These are phyloP conservation scores for Mucor irregularis DNA, from an alignment of 371 early-diverging fungal genomes.

Conservation along the genomic window DNA sequence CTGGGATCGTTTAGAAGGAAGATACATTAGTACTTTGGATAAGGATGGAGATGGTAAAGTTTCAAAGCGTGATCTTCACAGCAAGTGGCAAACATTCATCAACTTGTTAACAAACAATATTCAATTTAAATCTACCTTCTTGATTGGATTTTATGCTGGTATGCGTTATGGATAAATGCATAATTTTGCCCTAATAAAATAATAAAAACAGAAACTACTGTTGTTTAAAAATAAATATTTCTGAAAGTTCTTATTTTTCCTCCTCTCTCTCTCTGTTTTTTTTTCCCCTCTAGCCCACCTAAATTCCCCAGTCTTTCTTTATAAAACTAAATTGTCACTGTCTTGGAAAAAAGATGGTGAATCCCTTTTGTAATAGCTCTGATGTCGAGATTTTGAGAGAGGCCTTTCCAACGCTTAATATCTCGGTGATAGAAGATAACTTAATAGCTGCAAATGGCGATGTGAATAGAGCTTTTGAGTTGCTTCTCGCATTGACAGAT, in stretches of 20 bases:
- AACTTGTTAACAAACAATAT: slow-evolving; percentile 57
- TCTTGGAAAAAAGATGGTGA: not conserved
- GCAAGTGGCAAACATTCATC: slow-evolving; percentile 43
- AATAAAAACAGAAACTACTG: too few relatives aligned
- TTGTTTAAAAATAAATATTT: too few relatives aligned
- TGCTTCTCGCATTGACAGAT: slow-evolving; percentile 11
- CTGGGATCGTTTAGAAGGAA: slow-evolving; percentile 54
- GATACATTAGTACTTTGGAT: slow-evolving; percentile 39
- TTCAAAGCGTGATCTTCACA: slow-evolving; percentile 41
- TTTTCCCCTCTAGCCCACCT: slow-evolving; percentile 5
- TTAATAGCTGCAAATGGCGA: slow-evolving; percentile 12
- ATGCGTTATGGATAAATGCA: slow-evolving; percentile 50
- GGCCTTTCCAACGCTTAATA: slow-evolving; percentile 17
- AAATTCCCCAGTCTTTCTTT: not conserved
- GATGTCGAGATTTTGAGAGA: slow-evolving; percentile 15
- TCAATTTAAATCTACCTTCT: slow-evolving; percentile 62
- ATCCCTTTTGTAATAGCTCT: slow-evolving; percentile 8
- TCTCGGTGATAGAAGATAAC: slow-evolving; percentile 6
- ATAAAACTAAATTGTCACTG: not conserved
- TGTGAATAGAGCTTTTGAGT: slow-evolving; percentile 16
- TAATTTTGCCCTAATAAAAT: not conserved
- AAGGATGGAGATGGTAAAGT: slow-evolving; percentile 55
- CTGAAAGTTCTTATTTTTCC: too few relatives aligned
- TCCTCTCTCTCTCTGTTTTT: not conserved
- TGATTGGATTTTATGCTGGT: slow-evolving; percentile 54